Evolutionary conservation across 208 protist species (phyloP).

Genomic region (Sergeia podlipaevii): DNA sequence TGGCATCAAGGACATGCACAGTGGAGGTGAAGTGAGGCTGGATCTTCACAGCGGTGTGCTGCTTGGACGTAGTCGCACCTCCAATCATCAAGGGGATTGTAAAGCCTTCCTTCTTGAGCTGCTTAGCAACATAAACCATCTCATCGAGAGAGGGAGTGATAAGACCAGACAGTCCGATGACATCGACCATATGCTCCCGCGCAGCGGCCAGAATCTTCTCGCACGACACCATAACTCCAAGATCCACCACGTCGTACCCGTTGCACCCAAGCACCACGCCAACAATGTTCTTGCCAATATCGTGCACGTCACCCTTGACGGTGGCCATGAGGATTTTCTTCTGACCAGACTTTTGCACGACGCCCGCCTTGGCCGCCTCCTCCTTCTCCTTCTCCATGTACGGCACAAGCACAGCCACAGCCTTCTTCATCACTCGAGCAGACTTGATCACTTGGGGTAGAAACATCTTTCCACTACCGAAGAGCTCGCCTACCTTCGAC

Average conservation of each 20-base stretch:
- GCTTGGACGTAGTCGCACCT: slow-evolving; percentile 95
- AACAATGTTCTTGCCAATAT: slow-evolving; percentile 98
- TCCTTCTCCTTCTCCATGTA: slow-evolving; percentile 94
- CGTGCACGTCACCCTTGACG: slow-evolving; percentile 98
- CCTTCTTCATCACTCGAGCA: slow-evolving; percentile 97
- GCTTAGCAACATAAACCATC: slow-evolving; percentile 95
- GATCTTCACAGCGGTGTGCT: slow-evolving; percentile 98
- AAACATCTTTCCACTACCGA: slow-evolving; percentile 98
- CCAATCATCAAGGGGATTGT: slow-evolving; percentile 93
- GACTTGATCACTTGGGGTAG: slow-evolving; percentile 97
- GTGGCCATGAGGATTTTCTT: slow-evolving; percentile 92
- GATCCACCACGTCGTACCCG: slow-evolving; percentile 94
- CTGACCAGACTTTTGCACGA: slow-evolving; percentile 11
- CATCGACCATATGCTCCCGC: slow-evolving; percentile 80
- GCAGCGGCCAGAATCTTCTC: slow-evolving; percentile 91
- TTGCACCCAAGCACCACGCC: slow-evolving; percentile 97
- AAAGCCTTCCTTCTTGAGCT: slow-evolving; percentile 87
- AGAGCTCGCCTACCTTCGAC: slow-evolving; percentile 95
- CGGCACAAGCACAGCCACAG: slow-evolving; percentile 94
- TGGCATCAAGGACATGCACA: slow-evolving; percentile 96
- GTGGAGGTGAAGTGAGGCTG: slow-evolving; percentile 81
- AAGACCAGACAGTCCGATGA: slow-evolving; percentile 95
- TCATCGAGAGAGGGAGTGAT: slow-evolving; percentile 98
- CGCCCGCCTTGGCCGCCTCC: slow-evolving; percentile 8
- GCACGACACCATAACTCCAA: slow-evolving; percentile 94